These are phyloP conservation scores for Uronychia setigera DNA, from an alignment of 73 alveolate genomes.

Conservation along the genomic window DNA sequence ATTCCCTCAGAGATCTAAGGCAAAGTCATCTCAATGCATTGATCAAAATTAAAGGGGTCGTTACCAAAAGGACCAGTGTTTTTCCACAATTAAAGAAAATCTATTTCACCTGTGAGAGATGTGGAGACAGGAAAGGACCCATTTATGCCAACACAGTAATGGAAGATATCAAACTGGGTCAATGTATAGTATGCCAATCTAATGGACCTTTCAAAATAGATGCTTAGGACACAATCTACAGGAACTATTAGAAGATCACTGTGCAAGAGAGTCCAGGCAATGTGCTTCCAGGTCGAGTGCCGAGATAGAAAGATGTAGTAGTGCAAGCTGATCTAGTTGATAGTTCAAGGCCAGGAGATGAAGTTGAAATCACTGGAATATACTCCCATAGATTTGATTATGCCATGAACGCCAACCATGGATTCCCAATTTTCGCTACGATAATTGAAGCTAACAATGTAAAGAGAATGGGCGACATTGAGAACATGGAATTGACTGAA, in stretches of 20 bases:
- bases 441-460: slow-evolving; percentile 96
- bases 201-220: slow-evolving; percentile 96
- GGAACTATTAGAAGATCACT: slow-evolving; percentile 97
- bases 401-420: slow-evolving; percentile 95
- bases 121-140: slow-evolving; percentile 98
- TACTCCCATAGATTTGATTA: slow-evolving; percentile 93
- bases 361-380: slow-evolving; percentile 97
- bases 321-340: slow-evolving; percentile 98
- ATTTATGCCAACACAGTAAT: slow-evolving; percentile 81
- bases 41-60: slow-evolving; percentile 96
- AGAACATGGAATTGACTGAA: slow-evolving; percentile 84
- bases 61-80: slow-evolving; percentile 97
- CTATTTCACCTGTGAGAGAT: slow-evolving; percentile 90
- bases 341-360: slow-evolving; percentile 99
- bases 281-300: slow-evolving; percentile 99
- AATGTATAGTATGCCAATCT: slow-evolving; percentile 95
- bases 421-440: slow-evolving; percentile 97
- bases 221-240: slow-evolving; percentile 85
- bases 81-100: slow-evolving; percentile 93
- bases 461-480: slow-evolving; percentile 91
- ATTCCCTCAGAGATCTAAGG: slow-evolving; percentile 91
- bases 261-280: slow-evolving; percentile 99
- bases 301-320: slow-evolving; percentile 98
- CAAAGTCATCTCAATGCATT: slow-evolving; percentile 95
- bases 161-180: slow-evolving; percentile 86